Evolutionary conservation across 1,139 yeast genomes (phyloP), one percentile per base, ranked within the genome.

Genomic region (Nakaseomyces sp.): DNA sequence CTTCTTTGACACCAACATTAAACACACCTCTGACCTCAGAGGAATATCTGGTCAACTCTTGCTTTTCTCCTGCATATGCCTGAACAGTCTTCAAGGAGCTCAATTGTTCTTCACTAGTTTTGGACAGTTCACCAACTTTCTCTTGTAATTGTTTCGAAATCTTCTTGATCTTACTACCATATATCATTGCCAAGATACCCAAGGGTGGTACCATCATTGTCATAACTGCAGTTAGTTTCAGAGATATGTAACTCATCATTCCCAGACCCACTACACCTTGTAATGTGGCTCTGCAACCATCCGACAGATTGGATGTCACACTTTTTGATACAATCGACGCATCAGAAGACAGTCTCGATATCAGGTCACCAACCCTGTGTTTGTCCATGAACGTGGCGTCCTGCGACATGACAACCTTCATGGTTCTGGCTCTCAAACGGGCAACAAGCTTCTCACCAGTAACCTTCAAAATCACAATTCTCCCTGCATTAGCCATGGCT

Each of bases 101-200:
- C 50, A 91, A 71, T 52, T 91, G 86, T 56, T 91, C 97, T 58
- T 91, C 98, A n/a, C 95, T 83, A 5, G 85, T 95, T 58, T 89
- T 87, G 0, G 96, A 85, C 60, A 91, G 70, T 9, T 78, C 77
- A 32, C 97, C 98, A 42, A 91, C 76, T 29, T 89, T 83, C 45
- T 83, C 85, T 63, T 91, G 98, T 46, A 89, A 74, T 44, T 74
- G 74, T 46, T 89, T 72, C 1, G 96, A 83, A 29, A 89, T 69
- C 41, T 74, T 74, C 51, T 95, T 77, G 40, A 89, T 82, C 53
- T 79, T 73, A 47, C 83, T 74, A 46, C 98, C 97, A 61, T 89
- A 91, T 35, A 78, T 58, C 59, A 81, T 72, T 0, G 95, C 82
- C 70, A 88, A 87, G 19, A 81, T 66, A 37, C 86, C 77, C 44